Percentiles rank a stretch among this genome's conserved stretches.
These are phyloP conservation scores for Xylariaceae sp. DNA, from an alignment of 2,329 filamentous ascomycete species.

Conservation along the genomic window DNA sequence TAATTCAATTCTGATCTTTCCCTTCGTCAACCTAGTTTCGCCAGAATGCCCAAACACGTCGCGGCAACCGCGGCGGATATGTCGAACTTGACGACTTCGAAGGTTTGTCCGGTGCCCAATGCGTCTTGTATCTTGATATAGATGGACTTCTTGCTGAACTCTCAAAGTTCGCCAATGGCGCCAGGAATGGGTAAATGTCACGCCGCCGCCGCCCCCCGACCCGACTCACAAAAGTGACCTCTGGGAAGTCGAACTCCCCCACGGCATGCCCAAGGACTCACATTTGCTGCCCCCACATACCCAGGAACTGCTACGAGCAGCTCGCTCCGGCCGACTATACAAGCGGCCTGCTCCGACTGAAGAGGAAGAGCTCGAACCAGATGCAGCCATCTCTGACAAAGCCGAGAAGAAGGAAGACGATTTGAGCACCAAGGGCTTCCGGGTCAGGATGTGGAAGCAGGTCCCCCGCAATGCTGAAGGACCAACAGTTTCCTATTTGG, in stretches of 20 bases:
- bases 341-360: slow-evolving; percentile 62
- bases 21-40: slow-evolving; percentile 23
- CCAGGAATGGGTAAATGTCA: slow-evolving; percentile 62
- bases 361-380: slow-evolving; percentile 52
- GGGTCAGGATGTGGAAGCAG: slow-evolving; percentile 57
- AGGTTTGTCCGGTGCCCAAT: slow-evolving; percentile 33
- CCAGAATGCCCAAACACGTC: slow-evolving; percentile 44
- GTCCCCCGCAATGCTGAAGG: slow-evolving; percentile 54
- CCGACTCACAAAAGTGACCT: slow-evolving; percentile 57
- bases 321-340: slow-evolving; percentile 69
- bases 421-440: slow-evolving; percentile 46
- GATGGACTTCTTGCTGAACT: neutral
- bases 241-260: slow-evolving; percentile 70
- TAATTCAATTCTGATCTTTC: slow-evolving; percentile 2
- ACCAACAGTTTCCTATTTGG: slow-evolving; percentile 48
- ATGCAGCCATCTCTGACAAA: slow-evolving; percentile 44
- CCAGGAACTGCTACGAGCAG: slow-evolving; percentile 75
- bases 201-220: slow-evolving; percentile 60
- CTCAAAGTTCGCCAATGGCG: slow-evolving; percentile 74
- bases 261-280: slow-evolving; percentile 80
- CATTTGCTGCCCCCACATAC: slow-evolving; percentile 71
- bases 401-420: slow-evolving; percentile 60
- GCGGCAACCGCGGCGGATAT: slow-evolving; percentile 51
- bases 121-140: neutral
- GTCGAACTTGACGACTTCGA: slow-evolving; percentile 59